Evolutionary conservation across 768 basidiomycete species (phyloP).

Genomic region (Amanita thiersii): DNA sequence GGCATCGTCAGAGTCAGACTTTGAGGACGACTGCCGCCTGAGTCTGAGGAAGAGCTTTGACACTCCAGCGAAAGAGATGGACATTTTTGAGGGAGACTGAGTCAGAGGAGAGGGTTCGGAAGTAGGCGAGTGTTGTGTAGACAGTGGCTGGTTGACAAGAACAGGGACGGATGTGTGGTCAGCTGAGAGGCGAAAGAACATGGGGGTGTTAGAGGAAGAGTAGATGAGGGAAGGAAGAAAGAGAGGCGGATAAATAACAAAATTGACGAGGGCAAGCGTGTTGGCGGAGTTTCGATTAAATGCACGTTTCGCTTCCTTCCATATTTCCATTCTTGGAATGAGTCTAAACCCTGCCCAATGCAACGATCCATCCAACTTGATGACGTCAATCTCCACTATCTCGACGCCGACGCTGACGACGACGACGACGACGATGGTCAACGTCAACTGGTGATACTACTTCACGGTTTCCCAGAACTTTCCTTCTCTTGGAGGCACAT

Average conservation of each 20-base stretch:
- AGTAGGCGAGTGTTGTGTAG: too few species aligned
- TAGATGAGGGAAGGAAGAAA: background rate
- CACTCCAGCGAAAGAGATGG: slow-evolving; percentile 30
- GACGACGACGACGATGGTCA: too few species aligned
- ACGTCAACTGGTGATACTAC: slow-evolving; percentile 42
- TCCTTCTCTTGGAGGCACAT: slow-evolving; percentile 61
- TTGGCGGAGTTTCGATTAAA: background rate
- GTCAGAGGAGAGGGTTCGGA: too few species aligned
- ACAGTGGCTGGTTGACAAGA: slow-evolving; percentile 6
- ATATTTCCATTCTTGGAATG: too few species aligned
- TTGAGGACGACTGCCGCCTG: slow-evolving; percentile 26
- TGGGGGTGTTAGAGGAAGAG: background rate
- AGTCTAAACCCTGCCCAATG: too few species aligned
- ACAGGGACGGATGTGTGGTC: slow-evolving; percentile 10
- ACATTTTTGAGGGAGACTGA: slow-evolving; percentile 9
- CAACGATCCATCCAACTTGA: too few species aligned
- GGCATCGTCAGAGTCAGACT: slow-evolving; percentile 12
- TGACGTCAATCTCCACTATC: too few species aligned
- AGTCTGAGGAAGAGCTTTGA: slow-evolving; percentile 50
- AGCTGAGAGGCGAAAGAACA: slow-evolving; percentile 11
- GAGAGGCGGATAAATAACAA: background rate
- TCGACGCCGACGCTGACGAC: too few species aligned
- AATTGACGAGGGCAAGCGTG: background rate
- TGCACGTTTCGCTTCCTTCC: too few species aligned
- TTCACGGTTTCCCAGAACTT: slow-evolving; percentile 64